phyloP scores from a whole-genome alignment of 352 stramenopile genomes.

The Globisporangium canariense region DNA sequence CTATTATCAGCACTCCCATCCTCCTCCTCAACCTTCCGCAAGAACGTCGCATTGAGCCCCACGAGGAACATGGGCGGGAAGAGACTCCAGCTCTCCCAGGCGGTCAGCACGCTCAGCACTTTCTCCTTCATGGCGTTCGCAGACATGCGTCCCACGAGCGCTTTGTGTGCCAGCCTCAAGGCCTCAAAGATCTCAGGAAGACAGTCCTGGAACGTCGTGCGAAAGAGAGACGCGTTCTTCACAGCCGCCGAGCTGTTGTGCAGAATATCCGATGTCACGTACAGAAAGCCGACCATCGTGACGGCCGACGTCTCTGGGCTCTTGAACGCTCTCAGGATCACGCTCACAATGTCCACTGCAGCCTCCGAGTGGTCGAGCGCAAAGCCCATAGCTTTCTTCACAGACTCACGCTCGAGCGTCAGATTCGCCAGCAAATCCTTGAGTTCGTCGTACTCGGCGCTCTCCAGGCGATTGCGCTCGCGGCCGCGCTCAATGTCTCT shows the following conservation, averaged over 20 bases:
- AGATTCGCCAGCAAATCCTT: slow-evolving; percentile 34
- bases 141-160: slow-evolving; percentile 70
- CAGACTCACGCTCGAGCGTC: slow-evolving; percentile 63
- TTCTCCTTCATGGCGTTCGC: slow-evolving; percentile 80
- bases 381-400: slow-evolving; percentile 77
- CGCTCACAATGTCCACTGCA: slow-evolving; percentile 59
- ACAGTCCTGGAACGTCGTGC: slow-evolving; percentile 80
- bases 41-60: slow-evolving; percentile 77
- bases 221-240: slow-evolving; percentile 88
- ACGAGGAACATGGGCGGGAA: slow-evolving; percentile 73
- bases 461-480: slow-evolving; percentile 44
- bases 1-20: slow-evolving; percentile 25
- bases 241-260: slow-evolving; percentile 87
- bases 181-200: slow-evolving; percentile 72
- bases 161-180: slow-evolving; percentile 47
- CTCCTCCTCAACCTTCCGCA: slow-evolving; percentile 73
- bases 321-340: slow-evolving; percentile 47
- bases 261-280: slow-evolving; percentile 85
- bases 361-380: slow-evolving; percentile 78
- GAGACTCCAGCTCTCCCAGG: slow-evolving; percentile 78
- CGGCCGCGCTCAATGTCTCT: slow-evolving; percentile 61
- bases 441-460: slow-evolving; percentile 56
- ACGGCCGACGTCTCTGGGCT: slow-evolving; percentile 32
- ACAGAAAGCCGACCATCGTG: slow-evolving; percentile 63
- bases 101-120: slow-evolving; percentile 67